These are phyloP conservation scores for Polymyxa betae DNA, from an alignment of 208 protist genomes.

Conservation along the genomic window DNA sequence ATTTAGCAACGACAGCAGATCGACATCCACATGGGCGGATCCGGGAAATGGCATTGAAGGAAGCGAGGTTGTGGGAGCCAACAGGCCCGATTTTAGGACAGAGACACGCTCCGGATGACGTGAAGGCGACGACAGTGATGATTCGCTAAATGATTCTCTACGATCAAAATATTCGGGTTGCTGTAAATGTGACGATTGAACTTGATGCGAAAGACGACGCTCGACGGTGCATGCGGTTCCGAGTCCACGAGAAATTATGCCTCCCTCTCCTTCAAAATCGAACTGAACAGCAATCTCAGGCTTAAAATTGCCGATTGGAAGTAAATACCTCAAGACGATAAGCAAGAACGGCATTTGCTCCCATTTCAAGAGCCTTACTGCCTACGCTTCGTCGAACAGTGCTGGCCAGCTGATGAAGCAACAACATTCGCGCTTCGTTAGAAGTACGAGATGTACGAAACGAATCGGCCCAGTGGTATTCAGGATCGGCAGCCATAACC, in stretches of 20 bases:
- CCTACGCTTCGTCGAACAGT: constrained; percentile 73
- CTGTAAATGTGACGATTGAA: neutral
- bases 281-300: neutral
- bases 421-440: constrained; percentile 73
- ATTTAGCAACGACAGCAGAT: constrained; percentile 31
- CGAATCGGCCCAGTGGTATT: constrained; percentile 78
- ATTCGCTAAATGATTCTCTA: too few relatives aligned
- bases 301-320: neutral
- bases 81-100: neutral
- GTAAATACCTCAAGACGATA: constrained; percentile 58
- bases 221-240: constrained; percentile 29
- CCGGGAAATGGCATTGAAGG: neutral
- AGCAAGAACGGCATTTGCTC: constrained; percentile 66
- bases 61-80: neutral
- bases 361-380: constrained; percentile 68
- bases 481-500: constrained; percentile 78
- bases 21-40: neutral
- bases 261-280: constrained; percentile 43
- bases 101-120: too few relatives aligned
- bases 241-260: neutral
- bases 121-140: too few relatives aligned
- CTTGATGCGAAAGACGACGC: neutral
- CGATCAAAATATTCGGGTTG: too few relatives aligned
- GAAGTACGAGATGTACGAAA: constrained; percentile 73
- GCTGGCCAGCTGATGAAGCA: constrained; percentile 72